Percentiles rank a stretch among this genome's conserved stretches.
phyloP scores from a whole-genome alignment of 176 grass and related monocot genomes.

The Lolium perenne region DNA sequence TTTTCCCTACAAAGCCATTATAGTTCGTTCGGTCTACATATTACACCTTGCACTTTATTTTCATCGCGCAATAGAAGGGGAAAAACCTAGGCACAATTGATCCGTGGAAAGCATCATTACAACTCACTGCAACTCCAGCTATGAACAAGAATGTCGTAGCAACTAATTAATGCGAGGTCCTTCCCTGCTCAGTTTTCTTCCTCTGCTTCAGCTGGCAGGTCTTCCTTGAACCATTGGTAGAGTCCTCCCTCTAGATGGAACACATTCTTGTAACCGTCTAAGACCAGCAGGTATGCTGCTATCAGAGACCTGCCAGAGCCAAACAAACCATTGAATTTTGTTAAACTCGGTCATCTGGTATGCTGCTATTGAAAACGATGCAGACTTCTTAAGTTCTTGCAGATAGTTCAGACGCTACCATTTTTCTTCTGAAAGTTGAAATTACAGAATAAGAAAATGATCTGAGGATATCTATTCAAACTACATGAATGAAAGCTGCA shows the following conservation, averaged over 20 bases:
- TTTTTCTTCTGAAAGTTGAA: not conserved
- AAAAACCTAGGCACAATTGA: not conserved
- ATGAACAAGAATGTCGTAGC: not conserved
- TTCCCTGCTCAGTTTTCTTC: slow-evolving; percentile 54
- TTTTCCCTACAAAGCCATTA: not conserved
- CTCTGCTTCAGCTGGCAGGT: slow-evolving; percentile 54
- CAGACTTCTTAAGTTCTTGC: not conserved
- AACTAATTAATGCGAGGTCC: slow-evolving; percentile 32
- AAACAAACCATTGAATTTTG: not conserved
- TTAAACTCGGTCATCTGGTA: not conserved
- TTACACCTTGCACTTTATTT: not conserved
- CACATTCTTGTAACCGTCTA: slow-evolving; percentile 91
- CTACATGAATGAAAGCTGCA: not conserved
- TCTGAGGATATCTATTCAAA: not conserved
- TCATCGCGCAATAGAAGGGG: not conserved
- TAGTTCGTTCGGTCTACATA: not conserved
- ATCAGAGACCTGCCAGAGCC: slow-evolving; percentile 75
- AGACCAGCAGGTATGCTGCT: slow-evolving; percentile 83
- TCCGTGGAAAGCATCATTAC: not conserved
- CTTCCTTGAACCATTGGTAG: slow-evolving; percentile 91
- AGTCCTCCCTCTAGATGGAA: slow-evolving; percentile 89
- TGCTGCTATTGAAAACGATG: not conserved
- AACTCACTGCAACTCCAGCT: slow-evolving; percentile 19
- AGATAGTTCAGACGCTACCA: not conserved
- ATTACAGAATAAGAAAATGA: not conserved